Percentiles rank a stretch among this genome's conserved stretches.
These are phyloP conservation scores for Aureobasidium sp. DNA, from an alignment of 2,329 filamentous ascomycete species.

Conservation along the genomic window DNA sequence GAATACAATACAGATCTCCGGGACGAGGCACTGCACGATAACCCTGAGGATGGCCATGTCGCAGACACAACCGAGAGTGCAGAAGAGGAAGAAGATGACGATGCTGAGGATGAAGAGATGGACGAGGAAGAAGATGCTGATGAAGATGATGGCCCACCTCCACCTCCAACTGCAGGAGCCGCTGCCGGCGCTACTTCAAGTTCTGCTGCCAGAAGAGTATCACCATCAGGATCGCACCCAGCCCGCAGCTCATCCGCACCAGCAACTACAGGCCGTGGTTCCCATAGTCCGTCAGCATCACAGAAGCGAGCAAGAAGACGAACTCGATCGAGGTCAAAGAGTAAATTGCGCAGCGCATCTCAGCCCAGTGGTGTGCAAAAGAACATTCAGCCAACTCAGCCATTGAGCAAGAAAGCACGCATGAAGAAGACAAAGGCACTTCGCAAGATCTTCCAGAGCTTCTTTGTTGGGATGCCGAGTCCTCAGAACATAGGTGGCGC, in stretches of 20 bases:
- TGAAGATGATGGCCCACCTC: neutral
- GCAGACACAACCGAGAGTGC: neutral
- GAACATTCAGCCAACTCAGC: neutral
- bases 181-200: neutral
- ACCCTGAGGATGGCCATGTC: constrained; percentile 1
- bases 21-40: neutral
- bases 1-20: neutral
- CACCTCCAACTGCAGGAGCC: neutral
- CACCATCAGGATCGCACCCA: neutral
- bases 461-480: neutral
- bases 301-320: neutral
- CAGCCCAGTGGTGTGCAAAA: neutral
- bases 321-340: neutral
- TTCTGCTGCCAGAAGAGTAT: neutral
- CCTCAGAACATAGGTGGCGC: neutral
- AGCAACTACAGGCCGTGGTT: too few species aligned
- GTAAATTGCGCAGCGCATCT: neutral
- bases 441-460: neutral
- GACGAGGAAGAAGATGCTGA: neutral
- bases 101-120: neutral
- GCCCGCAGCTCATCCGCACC: neutral
- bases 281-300: neutral
- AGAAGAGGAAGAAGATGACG: neutral
- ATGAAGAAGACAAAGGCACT: neutral
- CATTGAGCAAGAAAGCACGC: neutral